Evolutionary conservation across 208 protist genomes (phyloP).

Genomic region (Wallacemonas sp.): DNA sequence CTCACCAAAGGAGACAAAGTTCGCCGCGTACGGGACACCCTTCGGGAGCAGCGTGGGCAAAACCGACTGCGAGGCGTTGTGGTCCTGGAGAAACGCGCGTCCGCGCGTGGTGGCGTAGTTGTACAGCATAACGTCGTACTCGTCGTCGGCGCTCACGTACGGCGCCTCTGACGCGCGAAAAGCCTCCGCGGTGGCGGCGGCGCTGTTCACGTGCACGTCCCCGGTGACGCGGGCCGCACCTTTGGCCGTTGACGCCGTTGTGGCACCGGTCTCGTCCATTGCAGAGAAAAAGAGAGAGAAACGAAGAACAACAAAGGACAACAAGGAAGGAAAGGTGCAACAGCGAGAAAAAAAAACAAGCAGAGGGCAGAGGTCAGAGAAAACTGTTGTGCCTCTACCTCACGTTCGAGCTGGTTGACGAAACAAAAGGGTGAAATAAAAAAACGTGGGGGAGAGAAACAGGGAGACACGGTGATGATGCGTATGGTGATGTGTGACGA

Average conservation of each 20-base stretch:
- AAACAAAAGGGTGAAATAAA: constrained; percentile 9
- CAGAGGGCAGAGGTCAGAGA: background rate
- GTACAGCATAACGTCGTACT: constrained; percentile 50
- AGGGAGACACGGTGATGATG: too few relatives aligned
- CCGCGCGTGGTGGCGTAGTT: constrained; percentile 69
- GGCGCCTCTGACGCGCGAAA: background rate
- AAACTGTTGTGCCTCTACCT: background rate
- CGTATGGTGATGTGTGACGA: too few relatives aligned
- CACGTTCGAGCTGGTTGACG: too few relatives aligned
- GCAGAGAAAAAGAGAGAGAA: constrained; percentile 5
- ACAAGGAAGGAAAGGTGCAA: constrained; percentile 5
- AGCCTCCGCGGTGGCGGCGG: background rate
- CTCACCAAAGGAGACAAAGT: constrained; percentile 87
- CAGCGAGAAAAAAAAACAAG: constrained; percentile 15
- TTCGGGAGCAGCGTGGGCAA: constrained; percentile 81
- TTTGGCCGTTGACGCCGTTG: background rate
- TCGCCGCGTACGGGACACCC: constrained; percentile 84
- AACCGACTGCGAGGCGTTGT: constrained; percentile 26
- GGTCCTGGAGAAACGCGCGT: constrained; percentile 74
- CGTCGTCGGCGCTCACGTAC: constrained; percentile 14
- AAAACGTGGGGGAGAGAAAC: background rate
- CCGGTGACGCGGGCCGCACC: background rate
- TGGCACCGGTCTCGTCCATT: background rate
- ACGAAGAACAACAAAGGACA: constrained; percentile 15
- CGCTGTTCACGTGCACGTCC: constrained; percentile 15